Conservation (phyloP, 2,329 filamentous ascomycete genomes). For the Ophiostoma pallidulum region DNA sequence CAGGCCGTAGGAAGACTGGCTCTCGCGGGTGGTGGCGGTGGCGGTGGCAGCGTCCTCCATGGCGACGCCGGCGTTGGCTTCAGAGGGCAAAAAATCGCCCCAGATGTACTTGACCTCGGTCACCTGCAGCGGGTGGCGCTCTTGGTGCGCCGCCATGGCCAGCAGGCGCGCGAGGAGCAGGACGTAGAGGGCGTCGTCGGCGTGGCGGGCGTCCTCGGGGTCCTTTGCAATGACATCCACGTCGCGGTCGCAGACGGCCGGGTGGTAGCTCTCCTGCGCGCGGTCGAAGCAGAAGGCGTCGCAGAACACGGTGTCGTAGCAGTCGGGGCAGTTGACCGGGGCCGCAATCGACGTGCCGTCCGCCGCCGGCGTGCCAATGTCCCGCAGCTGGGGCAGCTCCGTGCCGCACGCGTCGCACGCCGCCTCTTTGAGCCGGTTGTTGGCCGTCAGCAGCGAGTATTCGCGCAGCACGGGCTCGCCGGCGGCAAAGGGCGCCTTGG, state of each 20-base stretch:
- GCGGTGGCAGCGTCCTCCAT: too few species aligned
- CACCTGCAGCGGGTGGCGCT: slow-evolving; percentile 53
- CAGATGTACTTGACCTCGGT: slow-evolving; percentile 58
- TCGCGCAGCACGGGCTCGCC: slow-evolving; percentile 73
- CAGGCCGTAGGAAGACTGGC: slow-evolving; percentile 41
- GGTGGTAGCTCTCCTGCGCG: slow-evolving; percentile 53
- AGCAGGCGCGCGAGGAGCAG: slow-evolving; percentile 52
- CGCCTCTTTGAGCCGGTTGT: slow-evolving; percentile 76
- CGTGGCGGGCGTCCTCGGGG: slow-evolving; percentile 48
- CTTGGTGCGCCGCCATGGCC: slow-evolving; percentile 54
- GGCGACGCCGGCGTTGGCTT: slow-evolving; percentile 43
- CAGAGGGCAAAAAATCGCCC: slow-evolving; percentile 52
- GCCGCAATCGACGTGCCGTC: slow-evolving; percentile 22
- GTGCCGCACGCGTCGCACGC: slow-evolving; percentile 84
- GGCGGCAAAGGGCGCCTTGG: slow-evolving; percentile 66
- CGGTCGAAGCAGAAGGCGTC: slow-evolving; percentile 47
- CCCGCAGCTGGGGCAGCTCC: slow-evolving; percentile 53
- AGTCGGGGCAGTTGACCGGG: slow-evolving; percentile 49
- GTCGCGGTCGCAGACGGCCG: slow-evolving; percentile 56
- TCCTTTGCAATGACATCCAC: slow-evolving; percentile 58
- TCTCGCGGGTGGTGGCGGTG: slow-evolving; percentile 38
- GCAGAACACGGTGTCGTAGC: slow-evolving; percentile 59
- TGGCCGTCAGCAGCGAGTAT: slow-evolving; percentile 78
- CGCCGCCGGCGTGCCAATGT: slow-evolving; percentile 21
- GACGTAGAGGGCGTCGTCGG: slow-evolving; percentile 53